Conservation (phyloP, 441 rosid genomes). For the Erysimum pusillum region DNA sequence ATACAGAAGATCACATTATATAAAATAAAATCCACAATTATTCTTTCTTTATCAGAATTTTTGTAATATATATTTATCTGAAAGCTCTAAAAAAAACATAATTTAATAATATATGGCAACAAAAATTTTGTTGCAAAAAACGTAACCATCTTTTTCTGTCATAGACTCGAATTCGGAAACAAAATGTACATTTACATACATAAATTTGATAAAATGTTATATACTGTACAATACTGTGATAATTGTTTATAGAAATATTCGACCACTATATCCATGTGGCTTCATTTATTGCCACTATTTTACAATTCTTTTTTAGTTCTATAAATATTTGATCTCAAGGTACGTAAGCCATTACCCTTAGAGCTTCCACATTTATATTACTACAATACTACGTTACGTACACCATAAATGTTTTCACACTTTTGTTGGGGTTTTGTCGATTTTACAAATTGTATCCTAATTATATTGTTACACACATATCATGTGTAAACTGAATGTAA, state of each 20-base stretch:
- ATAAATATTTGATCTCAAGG: slow-evolving; percentile 42
- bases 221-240: neutral
- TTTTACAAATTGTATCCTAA: slow-evolving; percentile 13
- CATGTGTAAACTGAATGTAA: slow-evolving; percentile 2
- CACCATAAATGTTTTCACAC: slow-evolving; percentile 43
- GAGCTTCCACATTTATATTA: neutral
- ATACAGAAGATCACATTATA: neutral
- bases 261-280: slow-evolving; percentile 49
- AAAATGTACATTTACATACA: neutral
- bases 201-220: neutral
- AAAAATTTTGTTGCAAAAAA: no score
- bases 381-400: slow-evolving; percentile 31
- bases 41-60: no score
- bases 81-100: no score
- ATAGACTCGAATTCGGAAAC: no score
- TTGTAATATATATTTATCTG: no score
- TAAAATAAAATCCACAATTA: neutral
- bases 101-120: no score
- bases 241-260: slow-evolving; percentile 1
- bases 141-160: no score
- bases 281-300: slow-evolving; percentile 43
- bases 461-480: slow-evolving; percentile 19
- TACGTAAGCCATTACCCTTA: slow-evolving; percentile 46
- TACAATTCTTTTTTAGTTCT: neutral
- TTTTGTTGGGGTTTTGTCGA: slow-evolving; percentile 27